Base-by-base conservation (phyloP, 768 basidiomycete species). In the Phylloporus sp. region DNA sequence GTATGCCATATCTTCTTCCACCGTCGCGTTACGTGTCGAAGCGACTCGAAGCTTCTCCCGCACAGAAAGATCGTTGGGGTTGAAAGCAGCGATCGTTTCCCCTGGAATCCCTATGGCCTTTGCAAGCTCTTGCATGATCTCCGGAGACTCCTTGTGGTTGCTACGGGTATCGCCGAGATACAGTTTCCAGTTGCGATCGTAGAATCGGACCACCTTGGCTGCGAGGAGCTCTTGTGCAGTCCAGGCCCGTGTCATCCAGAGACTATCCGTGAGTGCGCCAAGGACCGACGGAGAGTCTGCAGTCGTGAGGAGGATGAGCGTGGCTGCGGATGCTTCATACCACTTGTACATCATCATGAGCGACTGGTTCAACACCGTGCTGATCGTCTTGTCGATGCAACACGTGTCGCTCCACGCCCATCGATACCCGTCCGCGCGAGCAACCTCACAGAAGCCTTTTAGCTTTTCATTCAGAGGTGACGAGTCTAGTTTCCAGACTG, bases 241-340 rank as follows among this genome's bases (percentile, higher is more conserved):
- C 55, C 55, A 56, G 2, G 41, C 54, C 3, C 54, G 49, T 6
- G 33, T 48, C 55, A 52, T 45, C 54, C 54, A 56, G 1, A 4
- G 1, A 27, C 42, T 48, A 10, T 6, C 5, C 5, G 21, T 17
- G 9, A 56, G 45, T 24, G 21, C 35, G 3, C 33, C 38, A 15
- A 24, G 18, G n/a, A 13, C 15, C 1, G 31, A 49, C 3, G 28
- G 39, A 13, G 39, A 20, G 1, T 1, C 7, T 1, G 37, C 31
- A 5, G 15, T 26, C 24, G 5, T 13, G 9, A 56, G 54, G 9
- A 24, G 18, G 6, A 38, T 38, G 5, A 56, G 9, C 0, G 46
- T 55, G 11, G 34, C 33, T 3, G 52, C 42, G 2, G 54, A 49
- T 4, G 37, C 22, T 22, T 37, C 38, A 20, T 55, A 55, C 54